Conservation (phyloP, 495 filamentous ascomycete species). For the Cercophora scortea region DNA sequence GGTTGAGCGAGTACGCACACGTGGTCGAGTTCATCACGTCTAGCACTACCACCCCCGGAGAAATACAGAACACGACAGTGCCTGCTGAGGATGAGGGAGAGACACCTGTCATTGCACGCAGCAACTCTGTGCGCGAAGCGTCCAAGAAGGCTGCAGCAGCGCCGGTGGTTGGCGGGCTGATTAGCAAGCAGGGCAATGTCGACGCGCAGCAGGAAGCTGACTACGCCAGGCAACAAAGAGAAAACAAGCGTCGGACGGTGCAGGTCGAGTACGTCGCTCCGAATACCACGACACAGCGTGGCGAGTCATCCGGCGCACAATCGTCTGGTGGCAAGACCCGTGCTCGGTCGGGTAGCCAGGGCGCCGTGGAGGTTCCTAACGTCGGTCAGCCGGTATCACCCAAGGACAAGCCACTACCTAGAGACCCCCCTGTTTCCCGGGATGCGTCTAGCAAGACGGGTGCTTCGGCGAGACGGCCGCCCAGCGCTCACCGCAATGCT, state of each 20-base stretch:
- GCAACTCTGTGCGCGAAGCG: slow-evolving; percentile 86
- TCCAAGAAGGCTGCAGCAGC: slow-evolving; percentile 54
- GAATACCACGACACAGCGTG: slow-evolving; percentile 64
- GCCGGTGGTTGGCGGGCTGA: slow-evolving; percentile 56
- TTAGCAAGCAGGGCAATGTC: slow-evolving; percentile 66
- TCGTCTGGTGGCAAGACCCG: slow-evolving; percentile 37
- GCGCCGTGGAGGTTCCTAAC: slow-evolving; percentile 32
- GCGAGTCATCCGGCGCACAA: slow-evolving; percentile 28
- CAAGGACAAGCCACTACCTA: slow-evolving; percentile 45
- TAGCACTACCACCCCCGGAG: slow-evolving; percentile 76
- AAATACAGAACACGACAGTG: slow-evolving; percentile 77
- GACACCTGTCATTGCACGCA: slow-evolving; percentile 62
- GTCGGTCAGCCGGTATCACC: slow-evolving; percentile 17
- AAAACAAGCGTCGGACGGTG: slow-evolving; percentile 88
- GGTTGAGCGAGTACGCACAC: slow-evolving; percentile 92
- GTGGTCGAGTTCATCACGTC: slow-evolving; percentile 95
- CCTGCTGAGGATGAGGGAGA: slow-evolving; percentile 56
- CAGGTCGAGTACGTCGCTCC: slow-evolving; percentile 98
- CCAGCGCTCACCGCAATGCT: slow-evolving; percentile 38
- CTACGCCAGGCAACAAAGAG: slow-evolving; percentile 51
- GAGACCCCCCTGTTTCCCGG: slow-evolving; percentile 38
- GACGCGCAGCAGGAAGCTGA: slow-evolving; percentile 55
- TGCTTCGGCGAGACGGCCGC: slow-evolving; percentile 33
- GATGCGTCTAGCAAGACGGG: slow-evolving; percentile 35
- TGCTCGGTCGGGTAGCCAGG: slow-evolving; percentile 41